Evolutionary conservation across 345 rosid species (phyloP), one percentile per base, ranked within the genome.

Genomic region (Sisymbrium irio): DNA sequence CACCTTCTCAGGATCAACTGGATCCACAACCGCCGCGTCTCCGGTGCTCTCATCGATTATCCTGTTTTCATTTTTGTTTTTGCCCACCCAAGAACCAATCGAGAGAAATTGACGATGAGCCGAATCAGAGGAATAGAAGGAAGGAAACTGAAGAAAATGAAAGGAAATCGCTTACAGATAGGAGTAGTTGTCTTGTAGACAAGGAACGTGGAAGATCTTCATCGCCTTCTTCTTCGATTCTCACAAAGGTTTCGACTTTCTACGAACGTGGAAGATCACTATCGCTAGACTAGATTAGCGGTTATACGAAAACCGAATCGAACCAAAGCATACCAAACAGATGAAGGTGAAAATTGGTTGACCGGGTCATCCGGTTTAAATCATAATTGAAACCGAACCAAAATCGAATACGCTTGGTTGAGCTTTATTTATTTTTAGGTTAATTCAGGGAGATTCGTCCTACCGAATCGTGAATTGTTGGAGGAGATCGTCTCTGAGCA

Each of bases 11-110:
- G 95, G 90, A 46, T 94, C 96, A 25, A 87, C 97, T 3, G 98
- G 98, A 84, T 94, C 97, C 69, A 94, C 98, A 41, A 64, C 96
- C n/a, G 96, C 98, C 19, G 97, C 96, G 69, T 94, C 95, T 53
- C 82, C 84, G 33, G 87, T 85, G 81, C 69, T 73, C 79, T 91
- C 97, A 65, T 94, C 97, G 47, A 91, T 81, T 60, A 94, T 83
- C 71, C 97, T 93, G 41, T 39, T 19, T 13, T n/a, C n/a, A n/a
- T n/a, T n/a, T n/a, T n/a, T n/a, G n/a, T n/a, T 36, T 25, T n/a
- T 3, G 4, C 28, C 49, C 19, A 55, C 8, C 28, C 18, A 40
- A 22, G 6, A 53, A 63, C 18, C 22, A 49, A 25, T 22, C 39
- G 37, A 45, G n/a, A n/a, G 33, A 64, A 50, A 62, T 8, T 28